A percentile compares a stretch with the other conserved stretches of the same genome.
Conservation (phyloP, 2,329 filamentous ascomycete species). For the Colletotrichum camelliae region DNA sequence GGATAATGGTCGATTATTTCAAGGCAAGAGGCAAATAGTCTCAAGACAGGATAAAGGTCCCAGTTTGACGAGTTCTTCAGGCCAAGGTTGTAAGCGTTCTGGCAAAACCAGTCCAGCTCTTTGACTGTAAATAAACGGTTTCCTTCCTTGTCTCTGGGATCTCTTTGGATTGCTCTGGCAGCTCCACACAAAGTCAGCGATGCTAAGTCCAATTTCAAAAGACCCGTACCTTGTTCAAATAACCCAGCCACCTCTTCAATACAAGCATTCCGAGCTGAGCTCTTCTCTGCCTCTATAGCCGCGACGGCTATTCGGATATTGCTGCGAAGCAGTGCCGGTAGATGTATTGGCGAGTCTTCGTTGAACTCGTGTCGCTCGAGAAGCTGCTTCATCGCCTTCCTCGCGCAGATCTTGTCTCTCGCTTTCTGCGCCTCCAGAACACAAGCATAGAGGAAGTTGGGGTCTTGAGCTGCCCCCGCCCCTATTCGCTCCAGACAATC, state of each 20-base stretch:
- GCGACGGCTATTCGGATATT: slow-evolving; percentile 56
- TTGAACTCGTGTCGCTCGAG: slow-evolving; percentile 29
- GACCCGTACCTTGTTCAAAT: slow-evolving; percentile 48
- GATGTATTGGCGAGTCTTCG: slow-evolving; percentile 27
- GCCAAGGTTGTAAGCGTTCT: slow-evolving; percentile 80
- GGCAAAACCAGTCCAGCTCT: slow-evolving; percentile 85
- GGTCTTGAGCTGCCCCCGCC: slow-evolving; percentile 54
- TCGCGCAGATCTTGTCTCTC: slow-evolving; percentile 64
- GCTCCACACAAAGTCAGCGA: slow-evolving; percentile 35
- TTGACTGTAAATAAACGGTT: slow-evolving; percentile 60
- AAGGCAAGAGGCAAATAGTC: slow-evolving; percentile 61
- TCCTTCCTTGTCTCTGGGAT: slow-evolving; percentile 42
- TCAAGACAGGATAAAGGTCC: slow-evolving; percentile 56
- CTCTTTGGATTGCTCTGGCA: slow-evolving; percentile 44
- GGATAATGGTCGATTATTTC: slow-evolving; percentile 58
- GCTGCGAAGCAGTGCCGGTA: slow-evolving; percentile 50
- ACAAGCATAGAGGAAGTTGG: slow-evolving; percentile 78
- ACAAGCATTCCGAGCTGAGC: not conserved
- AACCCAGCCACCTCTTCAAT: slow-evolving; percentile 58
- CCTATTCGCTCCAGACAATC: slow-evolving; percentile 69
- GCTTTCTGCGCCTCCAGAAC: slow-evolving; percentile 75
- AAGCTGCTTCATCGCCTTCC: slow-evolving; percentile 40
- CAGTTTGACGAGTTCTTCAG: slow-evolving; percentile 64
- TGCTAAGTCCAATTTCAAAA: not conserved
- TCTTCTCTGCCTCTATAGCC: slow-evolving; percentile 36